phyloP scores from a whole-genome alignment of 73 alveolate species.

The Paramecium primaurelia region DNA sequence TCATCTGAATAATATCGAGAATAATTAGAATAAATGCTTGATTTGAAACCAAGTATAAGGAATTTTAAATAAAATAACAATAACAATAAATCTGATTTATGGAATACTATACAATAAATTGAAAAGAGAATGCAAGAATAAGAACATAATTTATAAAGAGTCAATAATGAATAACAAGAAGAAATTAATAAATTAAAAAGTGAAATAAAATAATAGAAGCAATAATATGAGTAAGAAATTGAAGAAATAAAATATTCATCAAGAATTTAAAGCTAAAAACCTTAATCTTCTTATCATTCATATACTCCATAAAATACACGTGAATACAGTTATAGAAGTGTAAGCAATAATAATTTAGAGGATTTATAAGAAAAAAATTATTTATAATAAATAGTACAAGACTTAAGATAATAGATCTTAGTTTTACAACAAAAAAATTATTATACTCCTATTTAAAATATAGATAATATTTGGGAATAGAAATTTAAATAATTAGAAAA shows the following conservation, averaged over 20 bases:
- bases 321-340: not conserved
- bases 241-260: not conserved
- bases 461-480: not conserved
- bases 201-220: not conserved
- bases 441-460: not conserved
- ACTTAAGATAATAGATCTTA: not conserved
- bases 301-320: not conserved
- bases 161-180: not conserved
- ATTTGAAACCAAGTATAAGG: not conserved
- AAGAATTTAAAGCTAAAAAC: not conserved
- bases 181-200: not conserved
- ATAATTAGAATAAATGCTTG: not conserved
- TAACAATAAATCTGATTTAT: not conserved
- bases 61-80: not conserved
- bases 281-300: not conserved
- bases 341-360: not conserved
- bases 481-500: conserved; percentile 15
- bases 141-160: not conserved
- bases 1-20: not conserved
- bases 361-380: not conserved
- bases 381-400: not conserved
- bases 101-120: not conserved
- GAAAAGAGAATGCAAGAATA: not conserved
- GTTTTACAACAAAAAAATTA: not conserved
- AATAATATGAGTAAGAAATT: not conserved